Base-by-base conservation (phyloP, 2,329 filamentous ascomycete genomes). In the Botryosphaeria dothidea region DNA sequence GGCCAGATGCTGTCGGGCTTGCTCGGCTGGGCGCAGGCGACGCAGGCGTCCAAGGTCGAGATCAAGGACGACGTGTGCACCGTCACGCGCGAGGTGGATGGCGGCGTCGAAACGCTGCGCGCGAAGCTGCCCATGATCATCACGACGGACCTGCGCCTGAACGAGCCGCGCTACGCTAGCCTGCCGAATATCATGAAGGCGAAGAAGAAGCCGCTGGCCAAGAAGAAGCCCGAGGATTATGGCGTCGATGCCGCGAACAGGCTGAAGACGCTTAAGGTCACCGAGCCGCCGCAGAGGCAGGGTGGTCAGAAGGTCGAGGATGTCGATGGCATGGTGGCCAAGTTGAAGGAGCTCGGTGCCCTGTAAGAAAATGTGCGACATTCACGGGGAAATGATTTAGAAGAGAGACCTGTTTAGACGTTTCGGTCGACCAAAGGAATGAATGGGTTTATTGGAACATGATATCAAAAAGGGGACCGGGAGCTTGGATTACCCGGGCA, bases 141-240 rank as follows among this genome's bases (percentile, higher is more conserved):
- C 72, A 99, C 95, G 67, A 97, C 95, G 67, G 95, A 99, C 83
- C 79, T 99, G 81, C 84, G 95, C 61, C 82, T 99, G 78, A 99
- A 99, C 76, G 92, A 96, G 86, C 95, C 95, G 66, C 85, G 95
- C 69, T 99, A 97, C 78, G 95, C 94, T 23, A 97, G 88, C 79
- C 79, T 99, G 86, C 94, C 93, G 58, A 98, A 98, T 77, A 98
- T 99, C 70, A 99, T 99, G 95, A 99, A 98, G 90, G 95, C 95
- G 62, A 99, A 99, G 91, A 99, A 98, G 91, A 99, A 99, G 90
- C 92, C 92, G 75, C 75, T 99, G 72, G 92, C 95, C 74, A 98
- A 97, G 90, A 90, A 92, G 85, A 92, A 86, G 69, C 78, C 97
- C 77, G 85, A 83, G 65, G 95, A 99, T 64, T 78, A 74, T 75